Evolutionary conservation across 2,329 filamentous ascomycete genomes (phyloP).

Genomic region (Aspergillus pseudoviridinutans): DNA sequence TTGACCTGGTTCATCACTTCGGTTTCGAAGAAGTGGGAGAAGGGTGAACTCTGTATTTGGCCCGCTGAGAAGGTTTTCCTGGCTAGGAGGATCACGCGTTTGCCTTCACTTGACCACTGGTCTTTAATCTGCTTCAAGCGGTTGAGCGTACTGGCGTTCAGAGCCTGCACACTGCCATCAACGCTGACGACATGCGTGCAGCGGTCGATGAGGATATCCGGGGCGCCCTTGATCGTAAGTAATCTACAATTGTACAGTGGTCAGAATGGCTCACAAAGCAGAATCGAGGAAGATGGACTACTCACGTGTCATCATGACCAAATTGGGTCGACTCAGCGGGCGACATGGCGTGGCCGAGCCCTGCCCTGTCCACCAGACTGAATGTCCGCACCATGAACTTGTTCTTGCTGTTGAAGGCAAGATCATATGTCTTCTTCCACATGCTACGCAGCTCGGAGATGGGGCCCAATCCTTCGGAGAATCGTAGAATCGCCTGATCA

Average conservation of each 20-base stretch:
- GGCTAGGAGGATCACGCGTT: conserved; percentile 63
- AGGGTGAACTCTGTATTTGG: conserved; percentile 37
- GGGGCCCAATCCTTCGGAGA: conserved; percentile 62
- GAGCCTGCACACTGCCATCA: conserved; percentile 50
- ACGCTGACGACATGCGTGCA: conserved; percentile 56
- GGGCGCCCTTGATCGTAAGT: conserved; percentile 74
- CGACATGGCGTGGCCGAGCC: conserved; percentile 2
- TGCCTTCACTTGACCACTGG: conserved; percentile 64
- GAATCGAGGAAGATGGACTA: background rate
- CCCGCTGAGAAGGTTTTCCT: conserved; percentile 52
- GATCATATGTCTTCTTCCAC: conserved; percentile 64
- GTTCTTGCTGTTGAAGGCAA: conserved; percentile 78
- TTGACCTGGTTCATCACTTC: conserved; percentile 54
- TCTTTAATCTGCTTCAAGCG: conserved; percentile 61
- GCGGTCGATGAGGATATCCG: conserved; percentile 65
- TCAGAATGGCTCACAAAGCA: background rate
- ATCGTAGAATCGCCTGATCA: conserved; percentile 68
- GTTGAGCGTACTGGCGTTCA: conserved; percentile 45
- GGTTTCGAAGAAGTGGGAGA: conserved; percentile 53
- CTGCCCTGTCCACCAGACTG: conserved; percentile 25
- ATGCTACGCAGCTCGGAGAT: conserved; percentile 57
- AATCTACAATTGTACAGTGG: conserved; percentile 35
- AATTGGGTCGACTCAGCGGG: conserved; percentile 4
- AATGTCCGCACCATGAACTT: conserved; percentile 73
- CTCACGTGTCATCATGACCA: conserved; percentile 2